These are phyloP conservation scores for Colletotrichum australisinense DNA, from an alignment of 2,329 filamentous ascomycete species.

Conservation along the genomic window DNA sequence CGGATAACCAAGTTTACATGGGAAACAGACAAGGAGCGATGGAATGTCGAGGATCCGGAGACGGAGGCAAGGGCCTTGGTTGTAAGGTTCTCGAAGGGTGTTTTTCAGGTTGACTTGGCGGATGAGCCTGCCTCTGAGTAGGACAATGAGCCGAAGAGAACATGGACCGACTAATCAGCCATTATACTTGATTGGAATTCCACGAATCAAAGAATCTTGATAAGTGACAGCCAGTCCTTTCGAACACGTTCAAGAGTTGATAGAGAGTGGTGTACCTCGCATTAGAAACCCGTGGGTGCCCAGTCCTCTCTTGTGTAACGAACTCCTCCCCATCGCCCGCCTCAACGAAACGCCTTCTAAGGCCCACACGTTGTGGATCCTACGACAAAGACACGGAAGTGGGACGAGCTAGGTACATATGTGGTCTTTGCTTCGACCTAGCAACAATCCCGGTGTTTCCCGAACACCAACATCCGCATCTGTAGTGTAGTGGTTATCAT, in stretches of 20 bases:
- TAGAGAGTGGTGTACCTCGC: no score
- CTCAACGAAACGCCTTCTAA: background rate
- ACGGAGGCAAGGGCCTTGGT: background rate
- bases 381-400: background rate
- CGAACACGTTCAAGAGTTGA: no score
- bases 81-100: background rate
- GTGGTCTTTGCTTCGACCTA: accelerated
- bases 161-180: background rate
- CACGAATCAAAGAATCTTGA: background rate
- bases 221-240: accelerated
- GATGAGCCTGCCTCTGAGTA: background rate
- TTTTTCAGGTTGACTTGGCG: background rate
- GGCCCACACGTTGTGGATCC: background rate
- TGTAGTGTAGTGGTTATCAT: conserved; percentile 28
- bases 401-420: background rate
- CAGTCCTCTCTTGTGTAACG: no score
- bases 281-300: no score
- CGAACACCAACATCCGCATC: background rate
- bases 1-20: background rate
- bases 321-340: no score
- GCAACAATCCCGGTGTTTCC: background rate
- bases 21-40: background rate
- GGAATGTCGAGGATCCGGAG: background rate
- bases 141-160: background rate
- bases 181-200: no score